Evolutionary conservation across 2,329 filamentous ascomycete species (phyloP).

Genomic region (Cordyceps tenuipes): DNA sequence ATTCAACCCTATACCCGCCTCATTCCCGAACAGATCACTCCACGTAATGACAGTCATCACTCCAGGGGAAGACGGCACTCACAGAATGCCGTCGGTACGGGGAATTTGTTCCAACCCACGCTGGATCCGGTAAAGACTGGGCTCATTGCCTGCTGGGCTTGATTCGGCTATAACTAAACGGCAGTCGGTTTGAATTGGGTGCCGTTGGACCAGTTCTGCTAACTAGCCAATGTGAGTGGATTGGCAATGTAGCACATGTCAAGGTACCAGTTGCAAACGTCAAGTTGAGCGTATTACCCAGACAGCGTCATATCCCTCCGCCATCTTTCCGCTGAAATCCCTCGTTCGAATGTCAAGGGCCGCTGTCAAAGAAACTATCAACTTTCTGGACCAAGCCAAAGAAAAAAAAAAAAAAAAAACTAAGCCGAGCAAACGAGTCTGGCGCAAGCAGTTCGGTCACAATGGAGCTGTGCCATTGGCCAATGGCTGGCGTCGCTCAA

Average conservation of each 20-base stretch:
- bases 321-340: background rate
- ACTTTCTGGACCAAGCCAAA: background rate
- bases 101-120: background rate
- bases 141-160: background rate
- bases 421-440: background rate
- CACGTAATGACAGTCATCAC: background rate
- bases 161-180: constrained; percentile 4
- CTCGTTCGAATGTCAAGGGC: background rate
- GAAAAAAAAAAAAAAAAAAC: background rate
- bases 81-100: background rate
- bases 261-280: background rate
- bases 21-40: background rate
- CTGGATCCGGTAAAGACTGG: background rate
- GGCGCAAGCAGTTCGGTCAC: background rate
- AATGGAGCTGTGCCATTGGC: background rate
- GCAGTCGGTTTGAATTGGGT: background rate
- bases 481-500: constrained; percentile 8
- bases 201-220: background rate
- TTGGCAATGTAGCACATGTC: background rate
- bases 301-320: too few species aligned
- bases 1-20: background rate
- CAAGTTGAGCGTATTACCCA: too few species aligned
- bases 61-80: background rate
- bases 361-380: background rate
- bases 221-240: background rate